Evolutionary conservation across 495 filamentous ascomycete genomes (phyloP), one percentile per base, ranked within the genome.

Genomic region (Cercophora newfieldiana): DNA sequence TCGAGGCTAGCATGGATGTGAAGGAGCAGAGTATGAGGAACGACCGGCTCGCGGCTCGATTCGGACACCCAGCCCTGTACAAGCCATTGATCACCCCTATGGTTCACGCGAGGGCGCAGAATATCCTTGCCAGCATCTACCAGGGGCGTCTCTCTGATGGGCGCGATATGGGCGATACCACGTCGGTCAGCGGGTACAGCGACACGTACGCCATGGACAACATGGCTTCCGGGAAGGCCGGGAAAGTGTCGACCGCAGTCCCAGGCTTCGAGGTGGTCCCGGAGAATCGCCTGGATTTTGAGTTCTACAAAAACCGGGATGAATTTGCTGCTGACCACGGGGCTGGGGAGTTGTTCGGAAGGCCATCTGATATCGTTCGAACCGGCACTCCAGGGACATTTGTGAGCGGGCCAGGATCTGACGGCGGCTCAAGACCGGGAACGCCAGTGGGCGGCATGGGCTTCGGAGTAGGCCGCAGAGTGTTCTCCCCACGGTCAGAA

Each of bases 51-150:
- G 89, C 84, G 37, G 83, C 88, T 48, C 87, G 92, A 48, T 99
- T 97, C 76, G 93, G 93, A 4, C 91, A 98, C 73, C 95, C 95
- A 18, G 94, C 90, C 14, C 86, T 99, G 21, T 96, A 91, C 79
- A 90, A 90, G 69, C 89, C 90, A 7, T 85, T 99, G 56, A 91
- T 94, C 68, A 96, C 92, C 0, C 95, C 95, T 0, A 99, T 99
- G 95, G 94, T 99, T 12, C 90, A 95, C 67, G 91, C 91, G 48
- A 94, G 90, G 74, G 92, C 93, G 19, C 89, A 93, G 65, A 91
- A 93, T 58, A 83, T 92, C 37, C 84, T 99, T 33, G 88, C 88
- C 37, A 84, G 89, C 50, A 82, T 98, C 67, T 97, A 97, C 69
- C 85, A 86, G 14, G 95, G 93, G 16, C 88, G 93, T 7, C 80